Percentiles rank a stretch among this genome's conserved stretches.
These are phyloP conservation scores for Eutreptiella sp. DNA, from an alignment of 208 protist genomes.

Conservation along the genomic window DNA sequence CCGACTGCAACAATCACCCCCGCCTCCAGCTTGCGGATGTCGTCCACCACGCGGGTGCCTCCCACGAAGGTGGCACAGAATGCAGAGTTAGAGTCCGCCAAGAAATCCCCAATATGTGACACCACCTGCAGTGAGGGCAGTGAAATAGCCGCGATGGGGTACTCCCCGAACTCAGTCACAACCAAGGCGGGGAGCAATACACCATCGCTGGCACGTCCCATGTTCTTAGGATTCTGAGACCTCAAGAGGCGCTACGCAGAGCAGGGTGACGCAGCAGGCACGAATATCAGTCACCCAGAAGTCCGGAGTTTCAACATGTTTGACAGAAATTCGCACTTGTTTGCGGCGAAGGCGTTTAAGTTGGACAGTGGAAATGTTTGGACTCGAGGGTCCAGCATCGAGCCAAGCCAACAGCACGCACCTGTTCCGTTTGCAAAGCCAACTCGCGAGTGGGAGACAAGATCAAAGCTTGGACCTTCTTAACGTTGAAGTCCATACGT, in stretches of 20 bases:
- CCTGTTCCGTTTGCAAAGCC: conserved; percentile 89
- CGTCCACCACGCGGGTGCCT: conserved; percentile 89
- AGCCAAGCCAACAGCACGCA: no score
- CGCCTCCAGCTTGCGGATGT: conserved; percentile 82
- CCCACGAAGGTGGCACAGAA: conserved; percentile 83
- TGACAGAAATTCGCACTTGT: no score
- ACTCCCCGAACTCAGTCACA: background rate
- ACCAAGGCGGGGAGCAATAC: background rate
- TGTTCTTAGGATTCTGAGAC: no score
- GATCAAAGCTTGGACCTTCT: conserved; percentile 85
- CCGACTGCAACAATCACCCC: conserved; percentile 90
- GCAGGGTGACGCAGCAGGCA: no score
- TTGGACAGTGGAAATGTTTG: background rate
- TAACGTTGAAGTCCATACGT: conserved; percentile 74
- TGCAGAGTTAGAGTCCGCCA: conserved; percentile 63
- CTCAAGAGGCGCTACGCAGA: no score
- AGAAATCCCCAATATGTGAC: conserved; percentile 89
- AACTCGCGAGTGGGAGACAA: conserved; percentile 94
- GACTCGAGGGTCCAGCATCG: background rate
- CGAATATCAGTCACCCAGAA: no score
- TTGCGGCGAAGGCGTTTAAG: no score
- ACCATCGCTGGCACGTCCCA: no score
- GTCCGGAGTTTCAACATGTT: no score
- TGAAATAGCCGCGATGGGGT: no score
- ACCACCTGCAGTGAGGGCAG: conserved; percentile 70